Percentiles rank a stretch among this genome's conserved stretches.
Evolutionary conservation across 78 protist genomes (phyloP).

Genomic region (Dictyostelium capitatum): DNA sequence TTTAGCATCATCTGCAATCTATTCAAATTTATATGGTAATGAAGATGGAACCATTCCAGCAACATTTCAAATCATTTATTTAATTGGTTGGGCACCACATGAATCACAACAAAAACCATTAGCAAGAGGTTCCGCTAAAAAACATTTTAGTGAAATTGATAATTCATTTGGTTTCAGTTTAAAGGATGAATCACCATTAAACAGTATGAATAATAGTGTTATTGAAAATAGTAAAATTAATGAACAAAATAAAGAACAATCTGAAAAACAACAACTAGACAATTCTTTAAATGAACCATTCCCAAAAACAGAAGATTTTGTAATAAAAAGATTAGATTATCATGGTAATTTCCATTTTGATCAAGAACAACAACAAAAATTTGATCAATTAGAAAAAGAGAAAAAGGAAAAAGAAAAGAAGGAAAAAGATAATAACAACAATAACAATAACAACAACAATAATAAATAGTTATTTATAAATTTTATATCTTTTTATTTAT

Average conservation of each 20-base stretch:
- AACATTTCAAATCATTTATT: constrained; percentile 82
- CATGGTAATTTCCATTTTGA: constrained; percentile 68
- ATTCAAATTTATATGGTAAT: constrained; percentile 63
- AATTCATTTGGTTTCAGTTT: constrained; percentile 12
- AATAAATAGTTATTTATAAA: no score
- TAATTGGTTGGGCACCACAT: constrained; percentile 89
- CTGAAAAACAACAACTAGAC: neutral
- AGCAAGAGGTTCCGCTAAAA: constrained; percentile 74
- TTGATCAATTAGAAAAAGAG: no score
- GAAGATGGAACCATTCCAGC: constrained; percentile 73
- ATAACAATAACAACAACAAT: no score
- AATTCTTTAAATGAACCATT: constrained; percentile 45
- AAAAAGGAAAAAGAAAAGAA: no score
- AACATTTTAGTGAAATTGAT: constrained; percentile 63
- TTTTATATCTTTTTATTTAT: no score
- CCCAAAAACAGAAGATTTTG: constrained; percentile 67
- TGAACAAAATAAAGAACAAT: neutral
- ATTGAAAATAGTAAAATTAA: neutral
- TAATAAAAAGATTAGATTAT: constrained; percentile 70
- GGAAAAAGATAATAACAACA: no score
- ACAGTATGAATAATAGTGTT: constrained; percentile 4
- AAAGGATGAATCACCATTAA: neutral
- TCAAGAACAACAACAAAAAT: neutral
- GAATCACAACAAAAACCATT: constrained; percentile 86
- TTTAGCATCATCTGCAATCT: constrained; percentile 78